phyloP scores from a whole-genome alignment of 805 yeast genomes.

The Grigorovia yakushimaensis region DNA sequence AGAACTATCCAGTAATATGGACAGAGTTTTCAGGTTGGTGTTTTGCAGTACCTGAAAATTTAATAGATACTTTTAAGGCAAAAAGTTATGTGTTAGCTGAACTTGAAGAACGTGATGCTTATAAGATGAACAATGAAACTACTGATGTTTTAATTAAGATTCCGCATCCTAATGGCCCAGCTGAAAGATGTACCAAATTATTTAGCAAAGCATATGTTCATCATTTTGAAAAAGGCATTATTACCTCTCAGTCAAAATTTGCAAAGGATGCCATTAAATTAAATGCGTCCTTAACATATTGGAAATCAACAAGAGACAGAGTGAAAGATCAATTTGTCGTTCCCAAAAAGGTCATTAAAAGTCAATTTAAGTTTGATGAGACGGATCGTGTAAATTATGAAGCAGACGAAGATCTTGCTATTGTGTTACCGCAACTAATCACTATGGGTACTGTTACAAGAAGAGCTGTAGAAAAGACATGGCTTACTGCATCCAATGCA shows the following conservation, averaged over 20 bases:
- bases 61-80: conserved; percentile 23
- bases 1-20: conserved; percentile 76
- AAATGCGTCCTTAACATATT: conserved; percentile 75
- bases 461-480: conserved; percentile 92
- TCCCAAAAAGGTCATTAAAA: conserved; percentile 31
- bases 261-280: conserved; percentile 74
- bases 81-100: conserved; percentile 31
- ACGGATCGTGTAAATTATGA: not conserved
- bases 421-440: conserved; percentile 74
- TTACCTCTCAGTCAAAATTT: conserved; percentile 59
- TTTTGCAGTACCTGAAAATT: conserved; percentile 43
- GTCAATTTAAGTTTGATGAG: conserved; percentile 13
- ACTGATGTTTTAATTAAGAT: conserved; percentile 44
- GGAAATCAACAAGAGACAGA: conserved; percentile 86
- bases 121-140: not conserved
- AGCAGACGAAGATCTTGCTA: conserved; percentile 37
- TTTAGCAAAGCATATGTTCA: conserved; percentile 67
- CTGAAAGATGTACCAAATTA: conserved; percentile 60
- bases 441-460: conserved; percentile 97
- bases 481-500: conserved; percentile 97
- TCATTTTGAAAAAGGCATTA: conserved; percentile 61
- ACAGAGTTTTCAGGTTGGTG: conserved; percentile 79
- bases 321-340: conserved; percentile 82
- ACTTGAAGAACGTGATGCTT: conserved; percentile 10
- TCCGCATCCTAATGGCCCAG: conserved; percentile 83